These are phyloP conservation scores for Globisporangium takayamanum DNA, from an alignment of 352 stramenopile species.

Conservation along the genomic window DNA sequence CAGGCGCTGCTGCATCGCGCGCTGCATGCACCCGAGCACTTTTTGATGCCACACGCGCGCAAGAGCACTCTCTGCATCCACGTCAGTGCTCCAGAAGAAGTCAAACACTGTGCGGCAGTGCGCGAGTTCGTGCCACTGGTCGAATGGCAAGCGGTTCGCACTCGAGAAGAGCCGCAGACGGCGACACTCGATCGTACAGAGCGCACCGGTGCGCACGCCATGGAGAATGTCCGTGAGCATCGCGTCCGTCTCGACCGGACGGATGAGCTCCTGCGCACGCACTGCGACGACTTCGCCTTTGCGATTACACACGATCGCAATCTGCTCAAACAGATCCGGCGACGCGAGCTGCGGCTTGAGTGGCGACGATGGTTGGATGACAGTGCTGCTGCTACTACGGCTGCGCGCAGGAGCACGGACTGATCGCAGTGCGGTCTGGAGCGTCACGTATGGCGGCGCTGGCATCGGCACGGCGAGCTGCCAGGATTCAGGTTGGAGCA, in stretches of 20 bases:
- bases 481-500: slow-evolving; percentile 43
- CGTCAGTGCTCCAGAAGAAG: slow-evolving; percentile 27
- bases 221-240: slow-evolving; percentile 22
- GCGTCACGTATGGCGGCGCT: slow-evolving; percentile 7
- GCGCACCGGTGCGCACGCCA: slow-evolving; percentile 17
- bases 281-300: slow-evolving; percentile 48
- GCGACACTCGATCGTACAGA: slow-evolving; percentile 38
- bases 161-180: slow-evolving; percentile 48
- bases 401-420: neutral
- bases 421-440: slow-evolving; percentile 13
- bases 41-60: slow-evolving; percentile 42
- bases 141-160: slow-evolving; percentile 38
- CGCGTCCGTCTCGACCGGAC: slow-evolving; percentile 26
- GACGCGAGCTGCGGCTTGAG: neutral
- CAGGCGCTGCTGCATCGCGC: slow-evolving; percentile 39
- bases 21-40: slow-evolving; percentile 34
- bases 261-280: slow-evolving; percentile 43
- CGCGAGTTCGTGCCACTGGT: slow-evolving; percentile 38
- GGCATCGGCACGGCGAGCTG: slow-evolving; percentile 37
- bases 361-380: neutral
- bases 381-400: neutral
- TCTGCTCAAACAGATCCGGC: slow-evolving; percentile 40
- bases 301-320: slow-evolving; percentile 38
- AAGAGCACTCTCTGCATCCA: neutral
- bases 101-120: slow-evolving; percentile 29